These are phyloP conservation scores for Avicennia marina DNA, from an alignment of 257 asterid species.

Conservation along the genomic window DNA sequence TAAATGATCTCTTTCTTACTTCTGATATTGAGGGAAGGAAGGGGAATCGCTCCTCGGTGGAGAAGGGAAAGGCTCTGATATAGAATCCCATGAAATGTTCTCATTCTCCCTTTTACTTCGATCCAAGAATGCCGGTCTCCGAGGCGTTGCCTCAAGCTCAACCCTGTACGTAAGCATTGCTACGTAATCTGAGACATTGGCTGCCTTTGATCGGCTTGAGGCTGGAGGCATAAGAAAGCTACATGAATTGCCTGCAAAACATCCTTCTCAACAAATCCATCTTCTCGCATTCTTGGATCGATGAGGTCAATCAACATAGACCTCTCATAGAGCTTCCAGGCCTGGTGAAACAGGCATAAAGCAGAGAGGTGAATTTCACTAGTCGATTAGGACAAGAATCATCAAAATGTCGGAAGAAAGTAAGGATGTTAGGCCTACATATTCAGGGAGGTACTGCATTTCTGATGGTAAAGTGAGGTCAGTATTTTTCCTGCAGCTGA, in stretches of 20 bases:
- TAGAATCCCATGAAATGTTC: constrained; percentile 53
- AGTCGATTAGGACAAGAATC: too few species aligned
- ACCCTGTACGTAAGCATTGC: constrained; percentile 66
- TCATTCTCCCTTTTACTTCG: constrained; percentile 36
- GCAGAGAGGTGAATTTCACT: background rate
- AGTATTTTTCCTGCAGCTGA: constrained; percentile 51
- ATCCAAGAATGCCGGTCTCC: constrained; percentile 56
- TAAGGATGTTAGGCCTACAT: background rate
- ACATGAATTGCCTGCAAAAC: constrained; percentile 47
- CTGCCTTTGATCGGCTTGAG: constrained; percentile 59
- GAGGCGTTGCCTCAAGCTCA: constrained; percentile 33
- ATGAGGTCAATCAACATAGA: constrained; percentile 44
- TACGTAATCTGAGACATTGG: constrained; percentile 80
- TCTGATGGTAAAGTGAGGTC: constrained; percentile 51
- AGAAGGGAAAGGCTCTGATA: constrained; percentile 60
- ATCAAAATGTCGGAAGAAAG: too few species aligned
- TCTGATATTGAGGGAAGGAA: constrained; percentile 39
- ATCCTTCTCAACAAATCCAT: constrained; percentile 39
- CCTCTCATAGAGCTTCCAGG: constrained; percentile 76
- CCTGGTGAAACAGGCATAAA: constrained; percentile 31
- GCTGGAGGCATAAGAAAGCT: constrained; percentile 64
- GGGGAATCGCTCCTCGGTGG: constrained; percentile 45
- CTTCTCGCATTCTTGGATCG: constrained; percentile 51
- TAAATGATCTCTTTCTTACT: too few species aligned
- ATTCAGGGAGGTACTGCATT: constrained; percentile 57